These are phyloP conservation scores for Hypoxylon lenormandii DNA, from an alignment of 495 filamentous ascomycete species.

Conservation along the genomic window DNA sequence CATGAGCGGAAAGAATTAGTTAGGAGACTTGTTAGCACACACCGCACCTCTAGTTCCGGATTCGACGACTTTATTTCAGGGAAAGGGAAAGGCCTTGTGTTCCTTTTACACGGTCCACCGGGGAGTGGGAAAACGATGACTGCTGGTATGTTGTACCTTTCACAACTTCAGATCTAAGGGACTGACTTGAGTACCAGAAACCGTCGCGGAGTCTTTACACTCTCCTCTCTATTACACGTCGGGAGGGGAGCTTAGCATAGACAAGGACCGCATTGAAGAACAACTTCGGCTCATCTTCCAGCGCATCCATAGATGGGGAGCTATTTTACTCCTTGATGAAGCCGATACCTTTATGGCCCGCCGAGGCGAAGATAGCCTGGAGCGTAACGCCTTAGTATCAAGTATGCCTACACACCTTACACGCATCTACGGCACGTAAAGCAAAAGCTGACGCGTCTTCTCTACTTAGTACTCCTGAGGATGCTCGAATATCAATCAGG, in stretches of 20 bases:
- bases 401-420: not conserved
- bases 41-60: slow-evolving; percentile 10
- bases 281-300: slow-evolving; percentile 55
- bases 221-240: slow-evolving; percentile 21
- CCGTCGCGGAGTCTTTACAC: slow-evolving; percentile 29
- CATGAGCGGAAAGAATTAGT: slow-evolving; percentile 19
- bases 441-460: not conserved
- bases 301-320: slow-evolving; percentile 57
- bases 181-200: slow-evolving; percentile 12
- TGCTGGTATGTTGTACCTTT: slow-evolving; percentile 13
- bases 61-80: slow-evolving; percentile 35
- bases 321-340: slow-evolving; percentile 61
- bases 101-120: slow-evolving; percentile 29
- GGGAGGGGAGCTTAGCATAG: slow-evolving; percentile 8
- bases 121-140: slow-evolving; percentile 27
- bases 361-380: slow-evolving; percentile 51
- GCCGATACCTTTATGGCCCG: slow-evolving; percentile 63
- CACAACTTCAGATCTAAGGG: not conserved
- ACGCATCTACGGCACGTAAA: not conserved
- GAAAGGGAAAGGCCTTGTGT: slow-evolving; percentile 29
- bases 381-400: slow-evolving; percentile 61
- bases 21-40: slow-evolving; percentile 14
- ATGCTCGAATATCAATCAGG: slow-evolving; percentile 79
- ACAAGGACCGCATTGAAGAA: slow-evolving; percentile 14
- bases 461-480: slow-evolving; percentile 15